Conservation (phyloP, 2,329 filamentous ascomycete genomes). For the Akanthomyces dipterigenus region DNA sequence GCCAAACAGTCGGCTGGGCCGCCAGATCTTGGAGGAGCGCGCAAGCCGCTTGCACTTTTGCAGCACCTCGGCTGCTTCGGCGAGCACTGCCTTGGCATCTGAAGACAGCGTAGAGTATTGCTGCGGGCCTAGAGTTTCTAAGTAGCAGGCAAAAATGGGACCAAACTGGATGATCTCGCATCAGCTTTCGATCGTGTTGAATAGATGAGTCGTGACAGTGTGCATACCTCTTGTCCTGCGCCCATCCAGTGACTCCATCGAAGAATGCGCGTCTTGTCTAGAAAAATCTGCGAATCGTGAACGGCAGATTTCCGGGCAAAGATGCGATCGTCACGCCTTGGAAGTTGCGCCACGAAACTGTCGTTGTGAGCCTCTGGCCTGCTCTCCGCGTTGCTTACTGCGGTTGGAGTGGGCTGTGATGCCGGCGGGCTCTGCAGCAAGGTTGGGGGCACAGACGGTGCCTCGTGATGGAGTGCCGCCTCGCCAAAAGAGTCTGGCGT, state of each 20-base stretch:
- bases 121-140: conserved; percentile 17
- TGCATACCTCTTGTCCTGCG: conserved; percentile 24
- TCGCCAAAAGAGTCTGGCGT: not conserved
- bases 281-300: conserved; percentile 22
- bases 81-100: conserved; percentile 20
- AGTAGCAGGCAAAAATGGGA: conserved; percentile 23
- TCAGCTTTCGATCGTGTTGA: not conserved
- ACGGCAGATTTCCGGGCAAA: conserved; percentile 3
- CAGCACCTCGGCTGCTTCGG: conserved; percentile 23
- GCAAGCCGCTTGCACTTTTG: conserved; percentile 28
- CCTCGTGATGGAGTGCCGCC: not conserved
- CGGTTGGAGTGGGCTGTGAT: not conserved
- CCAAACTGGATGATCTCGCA: conserved; percentile 18
- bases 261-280: conserved; percentile 30
- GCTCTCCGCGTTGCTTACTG: not conserved
- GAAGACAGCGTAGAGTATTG: conserved; percentile 15
- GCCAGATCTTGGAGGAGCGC: conserved; percentile 24
- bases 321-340: not conserved
- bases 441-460: not conserved
- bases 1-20: conserved; percentile 26
- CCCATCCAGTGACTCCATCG: conserved; percentile 28
- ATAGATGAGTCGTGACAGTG: not conserved
- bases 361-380: not conserved
- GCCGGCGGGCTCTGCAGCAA: not conserved
- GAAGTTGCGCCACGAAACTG: not conserved